Percentiles rank a stretch among this genome's conserved stretches.
These are phyloP conservation scores for Sporothrix pallida DNA, from an alignment of 2,329 filamentous ascomycete species.

Conservation along the genomic window DNA sequence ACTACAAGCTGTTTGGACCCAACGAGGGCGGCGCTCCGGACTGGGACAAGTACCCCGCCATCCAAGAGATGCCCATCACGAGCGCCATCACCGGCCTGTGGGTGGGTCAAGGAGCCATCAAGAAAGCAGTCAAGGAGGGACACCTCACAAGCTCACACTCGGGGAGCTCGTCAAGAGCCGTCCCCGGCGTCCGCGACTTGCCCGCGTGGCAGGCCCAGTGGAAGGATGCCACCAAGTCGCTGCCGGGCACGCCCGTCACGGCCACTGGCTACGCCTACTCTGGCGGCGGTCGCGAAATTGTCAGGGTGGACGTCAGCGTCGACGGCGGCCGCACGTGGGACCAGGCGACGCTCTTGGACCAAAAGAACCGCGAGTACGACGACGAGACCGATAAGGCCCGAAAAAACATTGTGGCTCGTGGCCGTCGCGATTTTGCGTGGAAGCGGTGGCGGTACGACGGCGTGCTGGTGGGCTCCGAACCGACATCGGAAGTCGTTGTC, in stretches of 20 bases:
- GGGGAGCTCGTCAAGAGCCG: constrained; percentile 25
- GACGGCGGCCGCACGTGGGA: constrained; percentile 69
- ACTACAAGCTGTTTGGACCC: constrained; percentile 73
- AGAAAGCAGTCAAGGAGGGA: constrained; percentile 24
- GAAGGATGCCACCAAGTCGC: not conserved
- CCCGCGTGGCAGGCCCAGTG: constrained; percentile 34
- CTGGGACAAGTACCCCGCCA: constrained; percentile 67
- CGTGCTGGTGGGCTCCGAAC: constrained; percentile 41
- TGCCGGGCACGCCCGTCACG: constrained; percentile 42
- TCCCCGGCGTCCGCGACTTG: constrained; percentile 35
- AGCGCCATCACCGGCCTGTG: constrained; percentile 65
- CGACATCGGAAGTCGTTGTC: constrained; percentile 60
- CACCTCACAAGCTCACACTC: not conserved
- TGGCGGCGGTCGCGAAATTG: constrained; percentile 68
- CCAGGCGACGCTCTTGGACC: constrained; percentile 64
- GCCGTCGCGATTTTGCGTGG: constrained; percentile 63
- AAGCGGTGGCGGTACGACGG: constrained; percentile 65
- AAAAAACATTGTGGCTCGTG: constrained; percentile 37
- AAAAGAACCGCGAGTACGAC: constrained; percentile 40
- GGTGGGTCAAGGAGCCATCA: constrained; percentile 46
- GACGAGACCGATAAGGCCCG: not conserved
- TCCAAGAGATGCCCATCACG: constrained; percentile 73
- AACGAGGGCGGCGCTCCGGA: constrained; percentile 63
- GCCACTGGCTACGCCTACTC: constrained; percentile 71
- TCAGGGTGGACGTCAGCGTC: constrained; percentile 70